Base-by-base conservation (phyloP, 306 rosid species). In the Corylus avellana region DNA sequence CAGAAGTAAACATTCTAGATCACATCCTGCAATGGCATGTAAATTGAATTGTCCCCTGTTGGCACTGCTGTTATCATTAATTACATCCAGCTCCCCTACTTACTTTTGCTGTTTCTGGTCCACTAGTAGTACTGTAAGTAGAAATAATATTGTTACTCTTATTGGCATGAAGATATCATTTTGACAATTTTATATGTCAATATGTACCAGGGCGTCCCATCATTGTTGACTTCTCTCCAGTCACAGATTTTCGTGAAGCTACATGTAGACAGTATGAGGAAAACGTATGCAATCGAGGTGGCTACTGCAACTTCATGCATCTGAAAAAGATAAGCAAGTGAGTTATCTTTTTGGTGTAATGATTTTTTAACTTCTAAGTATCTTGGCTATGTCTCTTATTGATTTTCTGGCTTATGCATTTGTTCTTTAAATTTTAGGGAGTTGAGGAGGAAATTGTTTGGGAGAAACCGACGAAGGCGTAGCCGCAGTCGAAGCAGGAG, bases 231-330 rank as follows among this genome's bases (percentile, higher is more conserved):
- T 95, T 92, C 82, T 95, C 98, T 22, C 98, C 98, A 8, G 98
- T 95, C 78, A 95, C 98, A 70, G 98, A 95, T 85, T 95, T 95
- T 68, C 97, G 98, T 80, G 98, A 95, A 90, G 98, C 98, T 79
- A 95, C 98, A 27, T 95, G 98, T 81, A 92, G 98, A 83, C 98
- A 95, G 88, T 95, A 95, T 70, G 98, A 95, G 88, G 98, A 95
- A 86, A 93, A 95, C 81, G 98, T 95, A 72, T 95, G 98, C 79
- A 90, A 92, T 79, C 92, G 98, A 57, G 98, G 98, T 79, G 98
- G 98, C 85, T 95, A 95, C 82, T 95, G 98, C 87, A 92, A 95
- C 87, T 92, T 95, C 71, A 95, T 95, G 98, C 98, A 95, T 76
- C 84, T 95, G 83, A 95, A 95, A 89, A 95, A 95, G 84, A 95